Percentiles rank a stretch among this genome's conserved stretches.
These are phyloP conservation scores for Hygrophoropsis aurantiaca DNA, from an alignment of 768 basidiomycete species.

Conservation along the genomic window DNA sequence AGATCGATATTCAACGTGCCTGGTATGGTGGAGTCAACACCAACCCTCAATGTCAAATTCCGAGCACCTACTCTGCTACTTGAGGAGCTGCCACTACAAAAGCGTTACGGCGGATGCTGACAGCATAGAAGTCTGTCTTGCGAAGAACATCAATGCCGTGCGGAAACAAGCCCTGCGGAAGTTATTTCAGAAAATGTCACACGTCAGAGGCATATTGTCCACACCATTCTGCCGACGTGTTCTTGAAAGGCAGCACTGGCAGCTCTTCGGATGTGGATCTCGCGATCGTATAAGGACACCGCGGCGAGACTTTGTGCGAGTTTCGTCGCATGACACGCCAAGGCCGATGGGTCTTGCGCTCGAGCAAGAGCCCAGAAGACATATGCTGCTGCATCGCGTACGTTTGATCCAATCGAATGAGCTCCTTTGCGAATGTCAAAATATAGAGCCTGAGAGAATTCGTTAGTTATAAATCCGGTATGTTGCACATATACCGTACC, in stretches of 20 bases:
- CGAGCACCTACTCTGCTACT: conserved; percentile 75
- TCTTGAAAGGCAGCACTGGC: conserved; percentile 99
- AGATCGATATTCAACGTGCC: conserved; percentile 74
- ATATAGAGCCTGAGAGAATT: conserved; percentile 66
- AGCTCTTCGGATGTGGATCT: conserved; percentile 91
- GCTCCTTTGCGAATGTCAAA: conserved; percentile 92
- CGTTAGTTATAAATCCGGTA: conserved; percentile 6
- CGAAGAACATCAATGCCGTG: conserved; percentile 93
- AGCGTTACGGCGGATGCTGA: conserved; percentile 81
- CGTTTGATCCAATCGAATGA: conserved; percentile 91
- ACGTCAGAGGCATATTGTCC: conserved; percentile 7
- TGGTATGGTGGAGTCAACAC: conserved; percentile 29
- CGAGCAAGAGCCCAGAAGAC: conserved; percentile 94
- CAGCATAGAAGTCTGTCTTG: conserved; percentile 93
- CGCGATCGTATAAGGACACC: conserved; percentile 87
- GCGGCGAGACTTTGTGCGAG: conserved; percentile 75
- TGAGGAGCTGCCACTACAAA: conserved; percentile 84
- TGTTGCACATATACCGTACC: conserved; percentile 38
- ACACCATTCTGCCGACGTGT: conserved; percentile 89
- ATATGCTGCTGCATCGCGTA: conserved; percentile 93
- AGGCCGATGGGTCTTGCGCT: conserved; percentile 56
- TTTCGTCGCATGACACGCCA: conserved; percentile 59
- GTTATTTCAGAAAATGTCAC: conserved; percentile 14
- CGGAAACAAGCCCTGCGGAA: conserved; percentile 75
- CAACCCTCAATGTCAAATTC: conserved; percentile 10